Evolutionary conservation across 805 yeast species (phyloP), one percentile per base, ranked within the genome.

Genomic region (Candida argentea): DNA sequence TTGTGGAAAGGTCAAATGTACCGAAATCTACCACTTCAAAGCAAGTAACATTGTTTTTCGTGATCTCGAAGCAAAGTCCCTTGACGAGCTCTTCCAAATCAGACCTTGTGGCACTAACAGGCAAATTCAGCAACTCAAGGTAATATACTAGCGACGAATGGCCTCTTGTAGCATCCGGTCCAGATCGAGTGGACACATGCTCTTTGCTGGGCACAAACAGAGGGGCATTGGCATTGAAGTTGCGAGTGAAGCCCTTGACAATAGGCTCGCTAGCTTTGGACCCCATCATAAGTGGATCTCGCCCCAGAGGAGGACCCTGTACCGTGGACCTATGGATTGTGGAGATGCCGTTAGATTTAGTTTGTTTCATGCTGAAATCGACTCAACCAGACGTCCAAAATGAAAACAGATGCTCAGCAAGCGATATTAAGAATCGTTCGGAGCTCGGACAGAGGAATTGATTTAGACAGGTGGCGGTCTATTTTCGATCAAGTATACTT

Each of bases 21-120:
- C 10, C 10, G 20, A 10, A 10, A 18, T 18, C 20, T 18, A 18
- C 9, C 11, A 26, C 26, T 10, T 26, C 34, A 15, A 39, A 32
- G 23, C 36, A 29, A 12, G 37, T 34, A 18, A 30, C 32, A 11
- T 36, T 32, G n/a, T n/a, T n/a, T n/a, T n/a, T n/a, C n/a, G n/a
- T n/a, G n/a, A n/a, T n/a, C n/a, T n/a, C n/a, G n/a, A n/a, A n/a
- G n/a, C n/a, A n/a, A 11, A 43, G 39, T 5, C 38, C 36, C 24
- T 38, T 36, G 5, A 46, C 26, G 14, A 47, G 36, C 11, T 41
- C 40, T 4, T 11, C 25, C 16, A 48, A 29, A n/a, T 36, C 36
- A 2, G 23, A 26, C 16, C 35, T 20, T 2, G 27, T 28, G 5
- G 38, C 30, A 18, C 20, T 10, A 7, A 18, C 9, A 18, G 20